Conservation (phyloP, 208 protist species). For the Kentomonas sorsogonicus region DNA sequence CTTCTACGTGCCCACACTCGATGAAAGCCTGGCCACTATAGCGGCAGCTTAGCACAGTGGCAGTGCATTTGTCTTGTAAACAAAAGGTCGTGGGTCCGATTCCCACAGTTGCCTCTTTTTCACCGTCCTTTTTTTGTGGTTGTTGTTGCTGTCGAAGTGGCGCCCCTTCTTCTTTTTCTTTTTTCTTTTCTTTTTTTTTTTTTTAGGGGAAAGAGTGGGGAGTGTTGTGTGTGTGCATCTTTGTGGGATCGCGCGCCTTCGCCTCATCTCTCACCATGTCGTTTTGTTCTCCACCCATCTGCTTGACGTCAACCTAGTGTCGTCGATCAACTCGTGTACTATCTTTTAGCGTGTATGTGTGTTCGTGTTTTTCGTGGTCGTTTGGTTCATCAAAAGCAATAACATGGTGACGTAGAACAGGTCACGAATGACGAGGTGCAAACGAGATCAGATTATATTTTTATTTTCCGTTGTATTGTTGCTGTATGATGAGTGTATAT, state of each 20-base stretch:
- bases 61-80: constrained; percentile 65
- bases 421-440: neutral
- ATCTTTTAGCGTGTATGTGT: neutral
- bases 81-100: constrained; percentile 69
- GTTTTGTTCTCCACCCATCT: neutral
- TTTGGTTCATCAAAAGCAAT: neutral
- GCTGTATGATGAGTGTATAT: neutral
- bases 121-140: no score
- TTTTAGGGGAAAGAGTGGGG: neutral
- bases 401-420: neutral
- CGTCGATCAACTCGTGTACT: neutral
- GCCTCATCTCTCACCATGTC: neutral
- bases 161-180: neutral
- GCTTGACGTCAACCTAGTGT: neutral
- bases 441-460: neutral
- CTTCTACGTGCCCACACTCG: neutral
- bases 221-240: no score
- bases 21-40: neutral
- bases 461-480: neutral
- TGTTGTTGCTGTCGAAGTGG: neutral
- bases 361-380: neutral
- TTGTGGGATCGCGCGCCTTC: neutral
- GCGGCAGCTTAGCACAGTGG: constrained; percentile 48
- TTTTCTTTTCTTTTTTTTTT: neutral
- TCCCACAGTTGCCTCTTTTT: no score